Percentiles rank a stretch among this genome's conserved stretches.
These are phyloP conservation scores for Psilocybe azurescens DNA, from an alignment of 768 basidiomycete species.

Conservation along the genomic window DNA sequence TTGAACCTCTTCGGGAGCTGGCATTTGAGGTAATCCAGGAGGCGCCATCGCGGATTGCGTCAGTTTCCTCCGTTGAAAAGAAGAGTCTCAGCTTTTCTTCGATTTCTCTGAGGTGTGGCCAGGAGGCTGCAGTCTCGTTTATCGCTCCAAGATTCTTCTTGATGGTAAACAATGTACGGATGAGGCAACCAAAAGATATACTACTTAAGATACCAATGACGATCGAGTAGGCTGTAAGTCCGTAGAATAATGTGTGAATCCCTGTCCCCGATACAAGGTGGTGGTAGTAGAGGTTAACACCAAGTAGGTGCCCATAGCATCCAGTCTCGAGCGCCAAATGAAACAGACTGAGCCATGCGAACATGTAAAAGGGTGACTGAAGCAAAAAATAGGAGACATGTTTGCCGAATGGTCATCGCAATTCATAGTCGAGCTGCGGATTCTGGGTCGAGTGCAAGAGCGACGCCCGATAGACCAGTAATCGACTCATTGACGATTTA, in stretches of 20 bases:
- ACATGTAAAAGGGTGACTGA: slow-evolving; percentile 71
- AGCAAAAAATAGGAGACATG: slow-evolving; percentile 66
- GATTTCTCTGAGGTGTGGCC: slow-evolving; percentile 61
- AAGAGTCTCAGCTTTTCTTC: slow-evolving; percentile 65
- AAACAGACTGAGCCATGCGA: slow-evolving; percentile 70
- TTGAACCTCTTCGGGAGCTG: slow-evolving; percentile 58
- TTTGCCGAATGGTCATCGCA: slow-evolving; percentile 67
- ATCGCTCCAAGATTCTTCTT: slow-evolving; percentile 65
- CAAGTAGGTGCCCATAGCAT: slow-evolving; percentile 75
- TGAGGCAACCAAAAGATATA: slow-evolving; percentile 59
- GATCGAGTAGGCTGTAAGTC: slow-evolving; percentile 62
- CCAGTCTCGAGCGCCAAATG: slow-evolving; percentile 75
- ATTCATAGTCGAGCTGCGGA: slow-evolving; percentile 74
- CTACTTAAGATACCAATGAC: slow-evolving; percentile 56
- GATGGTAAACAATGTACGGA: slow-evolving; percentile 68
- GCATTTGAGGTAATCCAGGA: slow-evolving; percentile 83
- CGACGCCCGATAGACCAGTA: slow-evolving; percentile 48
- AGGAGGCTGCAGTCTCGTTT: slow-evolving; percentile 55
- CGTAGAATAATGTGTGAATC: slow-evolving; percentile 60
- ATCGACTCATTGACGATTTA: slow-evolving; percentile 59
- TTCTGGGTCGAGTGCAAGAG: slow-evolving; percentile 50
- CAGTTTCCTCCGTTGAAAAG: slow-evolving; percentile 74
- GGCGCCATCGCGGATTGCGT: slow-evolving; percentile 73
- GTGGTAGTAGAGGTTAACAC: slow-evolving; percentile 60
- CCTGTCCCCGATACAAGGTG: slow-evolving; percentile 62